Evolutionary conservation across 345 rosid species (phyloP).

Genomic region (Passiflora organensis): DNA sequence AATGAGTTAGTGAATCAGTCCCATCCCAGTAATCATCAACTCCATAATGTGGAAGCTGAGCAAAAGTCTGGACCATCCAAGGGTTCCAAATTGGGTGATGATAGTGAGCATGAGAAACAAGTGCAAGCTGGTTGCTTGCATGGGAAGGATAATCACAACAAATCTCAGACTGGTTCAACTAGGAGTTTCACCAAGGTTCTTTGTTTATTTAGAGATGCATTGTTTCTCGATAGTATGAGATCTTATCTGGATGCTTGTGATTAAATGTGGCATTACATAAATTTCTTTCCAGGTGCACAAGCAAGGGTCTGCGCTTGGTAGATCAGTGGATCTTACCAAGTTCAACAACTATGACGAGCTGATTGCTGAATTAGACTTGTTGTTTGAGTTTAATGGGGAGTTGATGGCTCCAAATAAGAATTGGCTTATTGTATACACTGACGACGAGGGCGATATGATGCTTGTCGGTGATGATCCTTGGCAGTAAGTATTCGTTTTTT

Average conservation of each 20-base stretch:
- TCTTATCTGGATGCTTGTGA: neutral
- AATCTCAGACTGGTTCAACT: constrained; percentile 28
- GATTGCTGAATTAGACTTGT: constrained; percentile 41
- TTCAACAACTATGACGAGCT: constrained; percentile 41
- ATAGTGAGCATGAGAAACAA: constrained; percentile 39
- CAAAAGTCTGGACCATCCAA: constrained; percentile 24
- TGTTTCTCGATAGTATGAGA: neutral
- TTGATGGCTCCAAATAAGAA: constrained; percentile 31
- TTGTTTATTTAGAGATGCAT: neutral
- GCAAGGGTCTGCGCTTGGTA: constrained; percentile 50
- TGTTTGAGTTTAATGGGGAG: constrained; percentile 53
- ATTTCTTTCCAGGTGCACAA: constrained; percentile 45
- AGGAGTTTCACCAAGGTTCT: constrained; percentile 50
- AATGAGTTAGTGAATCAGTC: constrained; percentile 8
- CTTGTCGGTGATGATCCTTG: constrained; percentile 63
- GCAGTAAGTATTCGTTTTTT: constrained; percentile 33
- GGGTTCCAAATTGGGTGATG: constrained; percentile 18
- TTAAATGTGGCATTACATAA: no score
- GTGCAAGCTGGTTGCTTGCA: constrained; percentile 28
- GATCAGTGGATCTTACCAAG: constrained; percentile 49
- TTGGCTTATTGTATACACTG: constrained; percentile 50
- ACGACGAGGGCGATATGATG: constrained; percentile 57
- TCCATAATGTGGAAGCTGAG: constrained; percentile 14
- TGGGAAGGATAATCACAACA: constrained; percentile 32
- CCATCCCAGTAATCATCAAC: constrained; percentile 13